phyloP scores from a whole-genome alignment of 345 rosid species.

The Gossypium stocksii region DNA sequence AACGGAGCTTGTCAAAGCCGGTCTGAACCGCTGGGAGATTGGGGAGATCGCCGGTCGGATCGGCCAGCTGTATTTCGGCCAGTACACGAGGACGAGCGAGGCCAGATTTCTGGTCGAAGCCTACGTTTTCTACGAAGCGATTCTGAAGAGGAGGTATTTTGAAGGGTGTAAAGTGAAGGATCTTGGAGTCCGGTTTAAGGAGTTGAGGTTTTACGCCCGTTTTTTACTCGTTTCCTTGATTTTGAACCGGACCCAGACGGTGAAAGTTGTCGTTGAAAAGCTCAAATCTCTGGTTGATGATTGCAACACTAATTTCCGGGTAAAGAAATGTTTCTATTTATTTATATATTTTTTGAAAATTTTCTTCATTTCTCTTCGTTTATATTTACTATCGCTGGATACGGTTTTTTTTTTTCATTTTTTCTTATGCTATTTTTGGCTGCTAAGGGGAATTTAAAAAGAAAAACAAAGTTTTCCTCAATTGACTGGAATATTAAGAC shows the following conservation, averaged over 20 bases:
- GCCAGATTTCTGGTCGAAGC: constrained; percentile 80
- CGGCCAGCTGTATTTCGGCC: constrained; percentile 92
- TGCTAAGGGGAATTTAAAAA: background rate
- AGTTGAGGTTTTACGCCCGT: constrained; percentile 84
- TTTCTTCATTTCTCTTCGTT: too few species aligned
- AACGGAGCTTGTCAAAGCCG: constrained; percentile 59
- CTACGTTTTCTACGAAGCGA: constrained; percentile 90
- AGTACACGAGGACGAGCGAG: constrained; percentile 92
- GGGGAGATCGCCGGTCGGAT: constrained; percentile 99
- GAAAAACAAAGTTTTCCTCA: background rate
- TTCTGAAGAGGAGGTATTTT: constrained; percentile 69
- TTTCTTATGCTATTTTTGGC: background rate
- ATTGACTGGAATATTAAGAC: background rate
- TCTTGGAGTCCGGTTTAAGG: constrained; percentile 74
- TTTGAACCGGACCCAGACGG: constrained; percentile 58
- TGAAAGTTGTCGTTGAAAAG: constrained; percentile 41
- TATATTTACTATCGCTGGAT: background rate
- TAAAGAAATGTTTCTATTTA: constrained; percentile 16
- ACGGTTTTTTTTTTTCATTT: background rate
- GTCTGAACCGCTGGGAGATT: constrained; percentile 91
- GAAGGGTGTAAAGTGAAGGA: constrained; percentile 55
- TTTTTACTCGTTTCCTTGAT: constrained; percentile 78
- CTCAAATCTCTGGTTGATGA: constrained; percentile 62
- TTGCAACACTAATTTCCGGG: constrained; percentile 68
- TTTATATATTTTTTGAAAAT: background rate